Evolutionary conservation across 345 rosid species (phyloP).

Genomic region (Schrenkiella parvula): DNA sequence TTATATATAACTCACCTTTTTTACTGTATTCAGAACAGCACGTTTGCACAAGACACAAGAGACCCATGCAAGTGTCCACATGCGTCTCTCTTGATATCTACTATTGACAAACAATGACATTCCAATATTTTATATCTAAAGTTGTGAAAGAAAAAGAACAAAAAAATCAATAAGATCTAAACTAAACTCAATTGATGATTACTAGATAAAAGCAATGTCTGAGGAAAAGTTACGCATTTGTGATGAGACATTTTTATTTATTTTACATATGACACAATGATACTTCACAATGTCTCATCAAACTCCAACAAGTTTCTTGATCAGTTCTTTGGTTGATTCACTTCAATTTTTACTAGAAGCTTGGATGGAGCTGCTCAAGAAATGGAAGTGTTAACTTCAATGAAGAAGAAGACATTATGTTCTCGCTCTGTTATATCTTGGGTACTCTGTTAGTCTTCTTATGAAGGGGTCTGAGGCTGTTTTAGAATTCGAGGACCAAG

Average conservation of each 20-base stretch:
- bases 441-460: neutral
- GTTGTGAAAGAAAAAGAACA: neutral
- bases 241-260: neutral
- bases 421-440: no score
- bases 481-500: neutral
- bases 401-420: no score
- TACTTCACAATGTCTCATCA: no score
- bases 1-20: neutral
- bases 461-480: neutral
- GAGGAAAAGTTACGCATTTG: neutral
- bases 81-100: neutral
- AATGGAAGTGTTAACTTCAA: no score
- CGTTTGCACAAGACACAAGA: slow-evolving; percentile 18
- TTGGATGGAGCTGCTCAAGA: neutral
- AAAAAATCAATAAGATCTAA: neutral
- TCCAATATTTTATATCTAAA: no score
- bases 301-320: neutral
- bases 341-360: neutral
- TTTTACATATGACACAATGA: no score
- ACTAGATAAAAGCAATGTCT: neutral
- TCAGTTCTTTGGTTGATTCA: neutral
- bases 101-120: neutral
- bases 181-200: neutral
- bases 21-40: neutral
- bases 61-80: neutral